Evolutionary conservation across 371 early-diverging fungal genomes (phyloP).

Genomic region (Modicella reniformis): DNA sequence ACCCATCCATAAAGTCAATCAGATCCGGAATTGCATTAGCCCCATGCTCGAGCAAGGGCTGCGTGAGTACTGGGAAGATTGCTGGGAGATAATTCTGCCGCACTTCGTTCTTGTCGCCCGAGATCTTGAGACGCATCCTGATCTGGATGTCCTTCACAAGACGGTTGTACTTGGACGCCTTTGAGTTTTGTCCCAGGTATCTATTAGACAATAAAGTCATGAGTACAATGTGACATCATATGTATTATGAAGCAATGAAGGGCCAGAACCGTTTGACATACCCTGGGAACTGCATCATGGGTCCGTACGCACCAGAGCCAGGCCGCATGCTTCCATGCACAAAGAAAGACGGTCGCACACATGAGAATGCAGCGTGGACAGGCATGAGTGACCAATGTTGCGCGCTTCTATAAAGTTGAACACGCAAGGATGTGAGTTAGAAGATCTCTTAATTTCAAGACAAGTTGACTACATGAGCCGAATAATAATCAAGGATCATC

Average conservation of each 20-base stretch:
- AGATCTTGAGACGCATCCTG: conserved; percentile 84
- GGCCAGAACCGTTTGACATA: conserved; percentile 1
- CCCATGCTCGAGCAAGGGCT: conserved; percentile 67
- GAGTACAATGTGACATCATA: neutral
- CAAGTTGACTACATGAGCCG: neutral
- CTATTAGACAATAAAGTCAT: no score
- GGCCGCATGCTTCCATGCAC: conserved; percentile 67
- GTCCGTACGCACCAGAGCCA: conserved; percentile 54
- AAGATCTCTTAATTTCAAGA: neutral
- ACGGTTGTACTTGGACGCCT: conserved; percentile 77
- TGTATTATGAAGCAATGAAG: no score
- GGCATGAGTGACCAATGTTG: conserved; percentile 94
- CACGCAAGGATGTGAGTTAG: neutral
- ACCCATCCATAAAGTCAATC: conserved; percentile 87
- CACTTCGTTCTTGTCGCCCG: conserved; percentile 86
- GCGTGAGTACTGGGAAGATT: conserved; percentile 71
- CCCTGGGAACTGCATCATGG: conserved; percentile 41
- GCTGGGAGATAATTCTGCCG: conserved; percentile 86
- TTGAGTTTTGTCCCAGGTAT: conserved; percentile 96
- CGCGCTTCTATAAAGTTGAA: conserved; percentile 21
- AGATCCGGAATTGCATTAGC: conserved; percentile 76
- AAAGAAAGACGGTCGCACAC: conserved; percentile 87
- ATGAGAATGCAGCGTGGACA: conserved; percentile 89
- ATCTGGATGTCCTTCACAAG: conserved; percentile 82
- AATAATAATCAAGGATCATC: neutral